Evolutionary conservation across 345 rosid species (phyloP).

Genomic region (Heritiera littoralis): DNA sequence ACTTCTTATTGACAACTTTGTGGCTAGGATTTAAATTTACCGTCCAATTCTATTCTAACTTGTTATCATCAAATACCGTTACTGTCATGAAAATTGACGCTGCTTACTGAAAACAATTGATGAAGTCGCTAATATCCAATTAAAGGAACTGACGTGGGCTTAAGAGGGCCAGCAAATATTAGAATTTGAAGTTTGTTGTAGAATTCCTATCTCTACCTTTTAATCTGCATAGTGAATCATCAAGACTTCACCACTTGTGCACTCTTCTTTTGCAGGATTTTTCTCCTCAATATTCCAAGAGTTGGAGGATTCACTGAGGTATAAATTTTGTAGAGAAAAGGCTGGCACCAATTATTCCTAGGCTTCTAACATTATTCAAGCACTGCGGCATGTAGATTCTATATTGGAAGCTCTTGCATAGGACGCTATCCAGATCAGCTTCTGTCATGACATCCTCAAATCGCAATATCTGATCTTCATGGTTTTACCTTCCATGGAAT

Average conservation of each 20-base stretch:
- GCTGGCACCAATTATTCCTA: background rate
- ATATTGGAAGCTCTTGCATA: slow-evolving; percentile 13
- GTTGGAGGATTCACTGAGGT: slow-evolving; percentile 54
- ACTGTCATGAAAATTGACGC: background rate
- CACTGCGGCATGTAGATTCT: background rate
- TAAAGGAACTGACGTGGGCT: background rate
- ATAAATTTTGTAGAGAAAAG: slow-evolving; percentile 47
- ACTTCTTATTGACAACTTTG: too few relatives aligned
- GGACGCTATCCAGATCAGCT: background rate
- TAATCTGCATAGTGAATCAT: background rate
- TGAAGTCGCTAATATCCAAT: background rate
- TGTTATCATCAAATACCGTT: background rate
- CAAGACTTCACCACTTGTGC: background rate
- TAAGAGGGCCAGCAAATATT: background rate
- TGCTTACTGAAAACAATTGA: background rate
- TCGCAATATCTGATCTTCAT: background rate
- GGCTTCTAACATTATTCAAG: background rate
- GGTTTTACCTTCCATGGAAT: background rate
- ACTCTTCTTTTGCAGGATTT: slow-evolving; percentile 48
- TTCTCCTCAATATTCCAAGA: slow-evolving; percentile 53
- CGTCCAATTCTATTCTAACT: background rate
- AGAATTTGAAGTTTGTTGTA: background rate
- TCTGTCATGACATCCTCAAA: background rate
- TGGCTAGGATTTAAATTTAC: too few relatives aligned
- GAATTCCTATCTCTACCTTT: background rate